These are phyloP conservation scores for Allomyces macrogynus DNA, from an alignment of 192 early-diverging fungal species.

Conservation along the genomic window DNA sequence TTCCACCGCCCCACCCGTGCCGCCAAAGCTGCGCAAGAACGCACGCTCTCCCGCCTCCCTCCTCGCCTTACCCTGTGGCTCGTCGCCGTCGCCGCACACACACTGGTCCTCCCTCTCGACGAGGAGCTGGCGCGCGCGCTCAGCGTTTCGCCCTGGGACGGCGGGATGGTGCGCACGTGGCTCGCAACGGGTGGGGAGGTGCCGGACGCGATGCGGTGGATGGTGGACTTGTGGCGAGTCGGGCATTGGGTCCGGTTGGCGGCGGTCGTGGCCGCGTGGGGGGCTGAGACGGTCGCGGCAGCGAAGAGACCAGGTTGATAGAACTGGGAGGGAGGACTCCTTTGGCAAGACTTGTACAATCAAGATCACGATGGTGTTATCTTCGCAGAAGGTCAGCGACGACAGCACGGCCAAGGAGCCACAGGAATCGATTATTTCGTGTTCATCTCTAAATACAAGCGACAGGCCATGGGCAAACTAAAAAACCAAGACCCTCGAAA, in stretches of 20 bases:
- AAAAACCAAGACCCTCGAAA: background rate
- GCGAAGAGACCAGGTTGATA: too few species aligned
- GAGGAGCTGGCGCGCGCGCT: too few species aligned
- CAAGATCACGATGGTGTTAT: too few species aligned
- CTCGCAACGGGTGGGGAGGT: background rate
- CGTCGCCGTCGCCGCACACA: too few species aligned
- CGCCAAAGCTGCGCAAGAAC: background rate
- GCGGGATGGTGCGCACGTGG: background rate
- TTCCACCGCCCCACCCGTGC: background rate
- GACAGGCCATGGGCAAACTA: background rate
- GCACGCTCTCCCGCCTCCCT: background rate
- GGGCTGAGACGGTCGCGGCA: too few species aligned
- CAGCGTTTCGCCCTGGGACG: background rate
- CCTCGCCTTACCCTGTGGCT: too few species aligned
- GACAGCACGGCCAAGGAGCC: too few species aligned
- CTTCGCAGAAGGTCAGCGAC: too few species aligned
- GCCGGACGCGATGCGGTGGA: background rate
- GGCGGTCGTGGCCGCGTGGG: background rate
- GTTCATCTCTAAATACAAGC: background rate
- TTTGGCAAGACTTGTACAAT: too few species aligned
- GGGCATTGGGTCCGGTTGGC: background rate
- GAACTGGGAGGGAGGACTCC: too few species aligned
- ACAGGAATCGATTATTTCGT: background rate
- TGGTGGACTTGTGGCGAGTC: background rate
- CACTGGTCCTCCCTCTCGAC: too few species aligned